Conservation (phyloP, 1,139 yeast genomes). For the Yamadazyma kanchanaburiensis region DNA sequence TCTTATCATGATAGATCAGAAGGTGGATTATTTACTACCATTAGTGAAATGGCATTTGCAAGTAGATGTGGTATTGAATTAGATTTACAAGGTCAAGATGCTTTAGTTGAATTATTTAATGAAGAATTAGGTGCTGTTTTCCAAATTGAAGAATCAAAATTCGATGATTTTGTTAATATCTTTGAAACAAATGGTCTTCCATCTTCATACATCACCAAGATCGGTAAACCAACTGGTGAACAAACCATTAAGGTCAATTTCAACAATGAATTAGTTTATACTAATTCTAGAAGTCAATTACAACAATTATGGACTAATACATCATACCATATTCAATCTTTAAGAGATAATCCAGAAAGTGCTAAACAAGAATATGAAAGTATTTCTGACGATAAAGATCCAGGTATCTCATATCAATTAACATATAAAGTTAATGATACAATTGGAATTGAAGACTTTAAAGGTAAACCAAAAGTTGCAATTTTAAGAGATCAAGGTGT, state of each 20-base stretch:
- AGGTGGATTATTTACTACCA: constrained; percentile 88
- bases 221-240: constrained; percentile 60
- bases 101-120: constrained; percentile 64
- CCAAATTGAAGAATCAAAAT: constrained; percentile 65
- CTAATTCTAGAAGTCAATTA: constrained; percentile 61
- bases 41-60: constrained; percentile 96
- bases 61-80: constrained; percentile 75
- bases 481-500: constrained; percentile 98
- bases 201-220: constrained; percentile 46
- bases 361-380: constrained; percentile 82
- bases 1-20: constrained; percentile 97
- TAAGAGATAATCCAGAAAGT: constrained; percentile 91
- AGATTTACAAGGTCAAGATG: constrained; percentile 35
- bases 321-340: constrained; percentile 83
- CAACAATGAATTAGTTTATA: constrained; percentile 46
- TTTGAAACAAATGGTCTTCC: constrained; percentile 60
- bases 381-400: constrained; percentile 77
- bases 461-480: constrained; percentile 79
- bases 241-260: constrained; percentile 51
- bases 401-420: constrained; percentile 83
- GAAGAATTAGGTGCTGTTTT: constrained; percentile 97
- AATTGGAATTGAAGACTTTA: constrained; percentile 20
- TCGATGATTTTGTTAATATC: constrained; percentile 51
- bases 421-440: constrained; percentile 55
- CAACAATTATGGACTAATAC: constrained; percentile 89